A percentile compares a stretch with the other conserved stretches of the same genome.
phyloP scores from a whole-genome alignment of 2,329 filamentous ascomycete species.

The Trichoderma atroviride region DNA sequence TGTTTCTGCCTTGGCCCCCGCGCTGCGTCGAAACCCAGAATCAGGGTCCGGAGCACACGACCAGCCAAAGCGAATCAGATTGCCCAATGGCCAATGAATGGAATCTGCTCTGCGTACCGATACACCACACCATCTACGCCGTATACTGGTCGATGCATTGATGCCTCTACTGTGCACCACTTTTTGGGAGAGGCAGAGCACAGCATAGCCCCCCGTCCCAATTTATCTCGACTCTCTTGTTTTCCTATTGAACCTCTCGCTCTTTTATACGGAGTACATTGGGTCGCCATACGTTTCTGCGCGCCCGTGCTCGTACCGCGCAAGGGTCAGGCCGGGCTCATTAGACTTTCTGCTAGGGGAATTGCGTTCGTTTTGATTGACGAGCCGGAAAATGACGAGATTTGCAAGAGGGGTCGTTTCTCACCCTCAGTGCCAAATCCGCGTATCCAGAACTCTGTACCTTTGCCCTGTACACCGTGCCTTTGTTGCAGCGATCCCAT shows the following conservation, averaged over 20 bases:
- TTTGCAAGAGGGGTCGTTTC: not conserved
- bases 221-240: not conserved
- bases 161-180: not conserved
- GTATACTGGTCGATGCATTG: not conserved
- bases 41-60: conserved; percentile 2
- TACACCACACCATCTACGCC: not conserved
- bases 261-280: not conserved
- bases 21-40: not conserved
- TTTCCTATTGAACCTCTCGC: too few relatives aligned
- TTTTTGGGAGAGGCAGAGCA: not conserved
- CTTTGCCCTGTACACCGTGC: not conserved
- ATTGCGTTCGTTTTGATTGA: not conserved
- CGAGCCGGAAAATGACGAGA: conserved; percentile 8
- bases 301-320: not conserved
- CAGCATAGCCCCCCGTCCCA: conserved; percentile 10
- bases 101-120: not conserved
- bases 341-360: conserved; percentile 18
- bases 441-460: not conserved
- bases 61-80: not conserved
- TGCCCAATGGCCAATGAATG: not conserved
- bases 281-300: conserved; percentile 2
- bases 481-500: not conserved
- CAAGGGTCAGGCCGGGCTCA: not conserved
- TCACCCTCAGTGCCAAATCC: conserved; percentile 1
- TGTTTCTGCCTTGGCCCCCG: not conserved